Percentiles rank a stretch among this genome's conserved stretches.
phyloP scores from a whole-genome alignment of 2,329 filamentous ascomycete genomes.

The Chaetomium sp. region DNA sequence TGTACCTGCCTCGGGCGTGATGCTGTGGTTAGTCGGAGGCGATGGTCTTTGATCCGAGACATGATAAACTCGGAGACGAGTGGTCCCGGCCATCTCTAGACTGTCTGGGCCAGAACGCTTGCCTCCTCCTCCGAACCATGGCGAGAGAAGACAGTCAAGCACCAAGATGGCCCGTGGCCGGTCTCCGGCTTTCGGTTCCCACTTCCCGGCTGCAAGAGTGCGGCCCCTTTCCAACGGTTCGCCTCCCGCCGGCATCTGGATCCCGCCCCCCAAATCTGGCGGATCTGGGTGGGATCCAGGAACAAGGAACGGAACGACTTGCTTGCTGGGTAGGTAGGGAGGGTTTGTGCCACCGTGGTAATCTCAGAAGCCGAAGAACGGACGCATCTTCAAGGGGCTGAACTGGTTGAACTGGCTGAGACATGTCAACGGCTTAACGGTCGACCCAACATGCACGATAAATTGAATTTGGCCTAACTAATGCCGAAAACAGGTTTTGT shows the following conservation, averaged over 20 bases:
- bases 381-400: conserved; percentile 1
- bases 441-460: conserved; percentile 11
- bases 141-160: background rate
- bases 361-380: background rate
- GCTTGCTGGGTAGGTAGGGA: background rate
- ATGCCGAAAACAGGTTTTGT: conserved; percentile 7
- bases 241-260: background rate
- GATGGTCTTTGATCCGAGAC: conserved; percentile 1
- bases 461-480: background rate
- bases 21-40: background rate
- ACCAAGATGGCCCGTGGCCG: background rate
- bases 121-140: background rate
- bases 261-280: background rate
- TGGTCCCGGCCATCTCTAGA: background rate
- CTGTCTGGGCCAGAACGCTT: background rate
- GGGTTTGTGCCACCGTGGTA: background rate
- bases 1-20: background rate
- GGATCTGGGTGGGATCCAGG: background rate
- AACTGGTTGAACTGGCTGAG: background rate
- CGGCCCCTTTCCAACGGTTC: background rate
- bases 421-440: background rate
- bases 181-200: background rate
- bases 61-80: background rate
- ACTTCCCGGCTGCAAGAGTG: background rate
- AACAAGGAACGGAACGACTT: background rate